Conservation (phyloP, 768 basidiomycete species). For the Trametes cubensis region DNA sequence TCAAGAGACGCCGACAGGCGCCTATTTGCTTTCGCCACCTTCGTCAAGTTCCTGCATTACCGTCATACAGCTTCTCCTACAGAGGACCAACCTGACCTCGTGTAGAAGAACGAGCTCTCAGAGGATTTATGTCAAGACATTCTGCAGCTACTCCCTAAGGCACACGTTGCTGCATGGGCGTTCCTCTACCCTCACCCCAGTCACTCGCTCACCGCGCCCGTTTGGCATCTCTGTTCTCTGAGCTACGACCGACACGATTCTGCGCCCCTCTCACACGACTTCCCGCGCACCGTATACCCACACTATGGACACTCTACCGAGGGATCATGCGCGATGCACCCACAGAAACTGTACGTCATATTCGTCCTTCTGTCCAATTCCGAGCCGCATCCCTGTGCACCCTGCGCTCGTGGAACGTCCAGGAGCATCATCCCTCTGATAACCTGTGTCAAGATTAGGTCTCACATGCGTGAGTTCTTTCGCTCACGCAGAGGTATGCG, state of each 20-base stretch:
- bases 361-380: background rate
- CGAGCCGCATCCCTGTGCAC: background rate
- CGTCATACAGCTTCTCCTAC: no score
- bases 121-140: no score
- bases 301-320: constrained; percentile 76
- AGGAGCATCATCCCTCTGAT: no score
- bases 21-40: no score
- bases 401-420: no score
- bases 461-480: constrained; percentile 59
- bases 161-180: constrained; percentile 5
- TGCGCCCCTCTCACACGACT: constrained; percentile 69
- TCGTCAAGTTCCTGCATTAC: no score
- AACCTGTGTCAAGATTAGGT: constrained; percentile 50
- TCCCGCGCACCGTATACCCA: constrained; percentile 73
- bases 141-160: no score
- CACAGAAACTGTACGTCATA: constrained; percentile 51
- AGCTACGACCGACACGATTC: constrained; percentile 61
- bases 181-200: constrained; percentile 14
- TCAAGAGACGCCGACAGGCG: no score
- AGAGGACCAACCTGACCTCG: no score
- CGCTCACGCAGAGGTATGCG: constrained; percentile 54
- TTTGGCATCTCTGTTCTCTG: constrained; percentile 55
- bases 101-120: no score
- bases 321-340: constrained; percentile 61
- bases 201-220: constrained; percentile 51